Conservation (phyloP, 305 asterid species). For the Solanum hybrid region DNA sequence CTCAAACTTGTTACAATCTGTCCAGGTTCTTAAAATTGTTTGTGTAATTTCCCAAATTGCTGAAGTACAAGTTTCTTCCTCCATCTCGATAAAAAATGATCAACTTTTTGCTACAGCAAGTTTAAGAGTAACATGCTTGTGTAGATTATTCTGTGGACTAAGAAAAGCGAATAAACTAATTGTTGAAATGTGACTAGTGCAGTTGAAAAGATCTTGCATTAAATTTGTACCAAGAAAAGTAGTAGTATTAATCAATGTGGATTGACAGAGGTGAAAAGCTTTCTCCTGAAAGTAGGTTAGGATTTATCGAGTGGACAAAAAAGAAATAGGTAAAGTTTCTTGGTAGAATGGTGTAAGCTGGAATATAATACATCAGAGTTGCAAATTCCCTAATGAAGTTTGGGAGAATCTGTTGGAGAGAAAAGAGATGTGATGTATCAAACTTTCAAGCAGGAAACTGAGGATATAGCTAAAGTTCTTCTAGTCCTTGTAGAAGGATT, state of each 20-base stretch:
- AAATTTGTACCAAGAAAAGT: not conserved
- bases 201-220: not conserved
- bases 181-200: not conserved
- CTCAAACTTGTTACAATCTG: not conserved
- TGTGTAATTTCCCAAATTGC: not conserved
- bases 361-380: not conserved
- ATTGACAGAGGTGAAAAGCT: not conserved
- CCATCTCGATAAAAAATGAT: not conserved
- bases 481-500: not conserved
- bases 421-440: not conserved
- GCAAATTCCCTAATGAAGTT: not conserved
- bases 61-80: not conserved
- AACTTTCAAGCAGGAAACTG: not conserved
- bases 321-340: not conserved
- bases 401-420: not conserved
- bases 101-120: not conserved
- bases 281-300: not conserved
- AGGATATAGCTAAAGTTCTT: not conserved
- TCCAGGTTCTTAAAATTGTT: not conserved
- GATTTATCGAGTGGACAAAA: not conserved
- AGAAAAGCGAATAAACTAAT: not conserved
- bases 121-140: not conserved
- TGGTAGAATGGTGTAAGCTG: not conserved
- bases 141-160: not conserved
- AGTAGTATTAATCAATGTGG: not conserved